These are phyloP conservation scores for Lagerstroemia speciosa DNA, from an alignment of 345 rosid species.

Conservation along the genomic window DNA sequence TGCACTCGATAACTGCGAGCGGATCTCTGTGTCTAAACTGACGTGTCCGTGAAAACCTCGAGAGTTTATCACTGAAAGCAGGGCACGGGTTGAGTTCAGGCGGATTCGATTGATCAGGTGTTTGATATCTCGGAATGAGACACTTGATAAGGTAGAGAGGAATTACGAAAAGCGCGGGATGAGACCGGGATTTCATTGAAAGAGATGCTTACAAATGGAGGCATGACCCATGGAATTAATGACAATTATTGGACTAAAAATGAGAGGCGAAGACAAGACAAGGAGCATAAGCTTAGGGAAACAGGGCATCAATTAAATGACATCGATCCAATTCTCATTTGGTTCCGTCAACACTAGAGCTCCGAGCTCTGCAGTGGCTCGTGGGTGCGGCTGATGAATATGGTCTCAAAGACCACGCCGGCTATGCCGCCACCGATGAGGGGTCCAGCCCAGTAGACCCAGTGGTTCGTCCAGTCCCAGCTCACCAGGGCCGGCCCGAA, in stretches of 20 bases:
- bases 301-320: not conserved
- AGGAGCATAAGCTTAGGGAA: not conserved
- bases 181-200: not conserved
- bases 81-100: no score
- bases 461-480: constrained; percentile 12
- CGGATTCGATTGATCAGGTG: no score
- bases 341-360: not conserved
- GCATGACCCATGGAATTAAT: not conserved
- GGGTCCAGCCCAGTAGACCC: constrained; percentile 15
- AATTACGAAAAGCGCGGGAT: no score
- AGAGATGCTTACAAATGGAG: not conserved
- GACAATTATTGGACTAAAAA: not conserved
- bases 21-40: no score
- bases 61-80: no score
- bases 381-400: constrained; percentile 10
- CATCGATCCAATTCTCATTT: not conserved
- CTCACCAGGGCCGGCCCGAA: constrained; percentile 10
- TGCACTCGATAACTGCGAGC: no score
- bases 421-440: constrained; percentile 13
- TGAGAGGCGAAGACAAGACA: not conserved
- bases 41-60: no score
- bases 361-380: constrained; percentile 9
- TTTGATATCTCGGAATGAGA: no score
- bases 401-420: constrained; percentile 7
- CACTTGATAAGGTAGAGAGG: no score